Evolutionary conservation across 352 stramenopile genomes (phyloP).

Genomic region (Globisporangium camurandrum): DNA sequence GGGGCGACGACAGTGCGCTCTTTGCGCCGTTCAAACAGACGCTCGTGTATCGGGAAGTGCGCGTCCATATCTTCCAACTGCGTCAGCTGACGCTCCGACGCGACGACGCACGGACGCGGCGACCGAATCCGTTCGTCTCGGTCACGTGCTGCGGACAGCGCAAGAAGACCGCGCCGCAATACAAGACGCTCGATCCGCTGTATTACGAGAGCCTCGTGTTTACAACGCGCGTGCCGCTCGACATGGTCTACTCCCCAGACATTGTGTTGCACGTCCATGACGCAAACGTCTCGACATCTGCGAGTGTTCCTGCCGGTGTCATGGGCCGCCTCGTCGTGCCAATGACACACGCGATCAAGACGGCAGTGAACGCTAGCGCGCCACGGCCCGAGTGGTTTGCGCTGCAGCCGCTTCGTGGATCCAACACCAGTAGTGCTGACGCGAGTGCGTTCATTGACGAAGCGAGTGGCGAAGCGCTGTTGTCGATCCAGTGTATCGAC

Average conservation of each 20-base stretch:
- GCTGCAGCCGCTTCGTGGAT: conserved; percentile 13
- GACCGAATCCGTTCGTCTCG: conserved; percentile 71
- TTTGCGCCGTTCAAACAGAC: conserved; percentile 43
- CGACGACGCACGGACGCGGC: conserved; percentile 34
- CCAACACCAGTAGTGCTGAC: conserved; percentile 1
- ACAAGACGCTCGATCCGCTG: conserved; percentile 62
- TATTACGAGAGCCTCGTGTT: conserved; percentile 83
- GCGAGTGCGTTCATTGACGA: conserved; percentile 20
- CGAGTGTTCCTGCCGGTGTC: conserved; percentile 7
- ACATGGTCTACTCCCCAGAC: conserved; percentile 54
- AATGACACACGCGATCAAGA: conserved; percentile 34
- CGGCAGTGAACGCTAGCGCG: conserved; percentile 29
- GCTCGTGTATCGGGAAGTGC: conserved; percentile 51
- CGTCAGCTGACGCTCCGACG: conserved; percentile 39
- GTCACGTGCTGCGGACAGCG: conserved; percentile 61
- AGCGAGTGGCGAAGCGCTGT: conserved; percentile 32
- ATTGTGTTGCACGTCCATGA: conserved; percentile 72
- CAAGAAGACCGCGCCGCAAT: conserved; percentile 33
- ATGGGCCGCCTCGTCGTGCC: conserved; percentile 44
- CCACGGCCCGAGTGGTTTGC: conserved; percentile 47
- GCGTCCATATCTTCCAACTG: conserved; percentile 83
- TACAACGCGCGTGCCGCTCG: conserved; percentile 31
- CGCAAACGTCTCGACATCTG: conserved; percentile 24
- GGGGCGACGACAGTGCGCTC: conserved; percentile 31
- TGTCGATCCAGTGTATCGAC: conserved; percentile 65